Evolutionary conservation across 352 stramenopile genomes (phyloP).

Genomic region (Phytophthora hibernalis): DNA sequence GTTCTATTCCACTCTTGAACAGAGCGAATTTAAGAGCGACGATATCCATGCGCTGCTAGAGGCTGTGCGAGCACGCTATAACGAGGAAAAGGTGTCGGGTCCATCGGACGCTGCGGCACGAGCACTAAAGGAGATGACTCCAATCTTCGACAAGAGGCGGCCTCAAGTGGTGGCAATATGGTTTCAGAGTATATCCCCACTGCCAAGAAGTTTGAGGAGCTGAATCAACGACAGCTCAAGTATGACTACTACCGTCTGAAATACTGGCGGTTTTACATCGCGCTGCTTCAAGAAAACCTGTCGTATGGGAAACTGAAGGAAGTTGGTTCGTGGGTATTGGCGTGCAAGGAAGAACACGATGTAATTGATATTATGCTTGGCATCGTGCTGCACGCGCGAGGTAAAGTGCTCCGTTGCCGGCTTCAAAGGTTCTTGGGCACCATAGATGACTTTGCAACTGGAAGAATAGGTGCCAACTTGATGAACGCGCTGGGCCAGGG

Average conservation of each 20-base stretch:
- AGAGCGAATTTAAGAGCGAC: constrained; percentile 20
- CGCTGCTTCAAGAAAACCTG: constrained; percentile 55
- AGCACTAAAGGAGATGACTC: constrained; percentile 60
- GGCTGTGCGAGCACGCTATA: constrained; percentile 34
- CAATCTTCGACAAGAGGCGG: constrained; percentile 73
- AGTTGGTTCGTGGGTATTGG: constrained; percentile 69
- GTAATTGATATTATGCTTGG: constrained; percentile 81
- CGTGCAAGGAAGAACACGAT: constrained; percentile 86
- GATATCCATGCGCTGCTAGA: constrained; percentile 23
- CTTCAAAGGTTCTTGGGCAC: constrained; percentile 30
- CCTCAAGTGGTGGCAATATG: constrained; percentile 76
- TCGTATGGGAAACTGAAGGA: constrained; percentile 74
- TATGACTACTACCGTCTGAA: constrained; percentile 81
- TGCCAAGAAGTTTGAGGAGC: constrained; percentile 81
- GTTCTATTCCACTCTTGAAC: constrained; percentile 34
- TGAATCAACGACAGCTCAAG: constrained; percentile 87
- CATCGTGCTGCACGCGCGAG: constrained; percentile 52
- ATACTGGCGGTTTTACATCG: constrained; percentile 76
- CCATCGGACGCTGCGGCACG: constrained; percentile 42
- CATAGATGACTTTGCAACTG: neutral
- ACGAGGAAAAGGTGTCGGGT: constrained; percentile 22
- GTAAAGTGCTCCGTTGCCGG: constrained; percentile 46
- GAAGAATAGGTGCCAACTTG: neutral
- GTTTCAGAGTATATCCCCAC: constrained; percentile 77
- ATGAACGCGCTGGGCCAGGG: constrained; percentile 6